A percentile compares a stretch with the other conserved stretches of the same genome.
Conservation (phyloP, 2,329 filamentous ascomycete genomes). For the Thermochaetoides dissita region DNA sequence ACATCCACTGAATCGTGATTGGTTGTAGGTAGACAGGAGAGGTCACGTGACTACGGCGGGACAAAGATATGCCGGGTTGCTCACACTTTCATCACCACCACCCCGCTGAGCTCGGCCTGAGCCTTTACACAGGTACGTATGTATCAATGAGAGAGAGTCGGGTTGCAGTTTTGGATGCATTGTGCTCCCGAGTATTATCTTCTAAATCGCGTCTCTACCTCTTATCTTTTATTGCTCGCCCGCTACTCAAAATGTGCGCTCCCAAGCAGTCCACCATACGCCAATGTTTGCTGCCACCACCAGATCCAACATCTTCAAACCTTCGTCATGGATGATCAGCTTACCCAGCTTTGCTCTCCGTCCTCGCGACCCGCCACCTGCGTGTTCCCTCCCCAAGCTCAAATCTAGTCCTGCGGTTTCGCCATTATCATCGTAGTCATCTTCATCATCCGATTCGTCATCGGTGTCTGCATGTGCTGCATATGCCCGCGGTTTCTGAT, state of each 20-base stretch:
- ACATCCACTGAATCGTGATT: too few species aligned
- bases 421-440: slow-evolving; percentile 19
- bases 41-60: too few species aligned
- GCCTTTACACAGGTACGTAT: too few species aligned
- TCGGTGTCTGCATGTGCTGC: slow-evolving; percentile 4
- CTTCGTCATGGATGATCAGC: slow-evolving; percentile 76
- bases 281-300: slow-evolving; percentile 83
- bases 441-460: slow-evolving; percentile 20
- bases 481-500: slow-evolving; percentile 14
- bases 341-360: slow-evolving; percentile 89
- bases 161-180: too few species aligned
- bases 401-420: slow-evolving; percentile 45
- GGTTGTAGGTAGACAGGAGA: too few species aligned
- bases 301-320: slow-evolving; percentile 89
- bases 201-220: background rate
- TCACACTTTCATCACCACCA: too few species aligned
- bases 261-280: slow-evolving; percentile 86
- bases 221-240: slow-evolving; percentile 2
- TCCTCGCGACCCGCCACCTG: slow-evolving; percentile 73
- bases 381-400: slow-evolving; percentile 65
- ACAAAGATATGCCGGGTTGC: too few species aligned
- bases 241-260: slow-evolving; percentile 29
- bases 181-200: too few species aligned
- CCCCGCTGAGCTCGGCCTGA: too few species aligned
- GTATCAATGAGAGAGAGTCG: too few species aligned